Base-by-base conservation (phyloP, 2,329 filamentous ascomycete species). In the Diaporthe sp. region DNA sequence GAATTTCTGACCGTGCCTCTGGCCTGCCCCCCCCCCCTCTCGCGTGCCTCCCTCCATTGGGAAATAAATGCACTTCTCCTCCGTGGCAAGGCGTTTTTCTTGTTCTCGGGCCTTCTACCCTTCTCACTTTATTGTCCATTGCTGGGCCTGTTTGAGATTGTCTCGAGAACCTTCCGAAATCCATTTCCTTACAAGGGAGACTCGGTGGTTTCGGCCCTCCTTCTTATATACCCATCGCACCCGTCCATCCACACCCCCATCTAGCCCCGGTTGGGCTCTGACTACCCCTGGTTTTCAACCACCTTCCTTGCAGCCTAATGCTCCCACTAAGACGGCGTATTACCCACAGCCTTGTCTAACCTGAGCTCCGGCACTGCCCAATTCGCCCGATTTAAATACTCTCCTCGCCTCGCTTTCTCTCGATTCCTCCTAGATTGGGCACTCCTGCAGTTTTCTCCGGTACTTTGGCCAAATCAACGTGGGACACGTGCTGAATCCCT, bases 401-500 rank as follows among this genome's bases (percentile, higher is more conserved):
- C 49, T 57, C 51, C 17, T 71, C 73, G 80, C 77, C 76, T 79
- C 77, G 76, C 76, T 72, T 71, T 76, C 76, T 72, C 77, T 53
- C 8, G 76, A 79, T 78, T 79, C 79, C 79, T 81, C 78, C 77
- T 76, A 75, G 75, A 77, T 83, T 79, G 80, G 82, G 82, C 81
- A 83, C 79, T 77, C 67, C 76, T 82, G 82, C 82, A 83, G 80
- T 78, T 68, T 42, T 51, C 49, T 57, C 67, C 74, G 60, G 67
- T 73, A 68, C 53, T 63, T 74, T 78, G 75, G 80, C 83, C 81
- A 81, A 81, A 82, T 81, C 81, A 82, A 80, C 82, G 81, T 77
- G 80, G 77, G 79, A 82, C 80, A 81, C 80, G 81, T 81, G 77
- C 79, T 79, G 74, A 65, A 74, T 44, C n/a, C 5, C 22, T 49